Evolutionary conservation across 2,329 filamentous ascomycete species (phyloP), one percentile per base, ranked within the genome.

Genomic region (Phyllosticta paracitricarpa): DNA sequence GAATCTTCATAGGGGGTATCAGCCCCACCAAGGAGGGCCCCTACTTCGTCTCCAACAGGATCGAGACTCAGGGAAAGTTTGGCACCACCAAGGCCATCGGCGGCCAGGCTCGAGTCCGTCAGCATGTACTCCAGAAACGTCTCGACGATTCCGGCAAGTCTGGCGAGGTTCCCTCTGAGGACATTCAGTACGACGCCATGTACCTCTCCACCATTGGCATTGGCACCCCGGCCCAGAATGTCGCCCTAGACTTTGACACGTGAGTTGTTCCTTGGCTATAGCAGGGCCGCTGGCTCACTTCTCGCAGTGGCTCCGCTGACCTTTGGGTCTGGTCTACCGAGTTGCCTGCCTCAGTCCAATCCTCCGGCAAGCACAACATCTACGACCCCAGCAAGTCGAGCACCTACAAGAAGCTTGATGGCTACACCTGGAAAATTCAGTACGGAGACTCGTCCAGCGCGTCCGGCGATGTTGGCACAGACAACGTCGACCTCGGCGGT

Each of bases 371-470:
- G 40, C 83, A 86, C 70, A 77, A 73, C 9, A 75, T 84, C 63
- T 90, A 84, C 67, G 76, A 88, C 67, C 76, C 85, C 2, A 74
- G 70, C 54, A 82, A 85, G 67, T 89, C 86, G 2, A 79, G 76
- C 56, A 84, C 85, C 1, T 89, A 78, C 75, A 79, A 84, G 69
- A 68, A 72, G 9, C 64, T 76, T 19, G 65, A 70, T 0, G 78
- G 77, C 48, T 77, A 76, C 51, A 80, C 75, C 1, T 91, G 86
- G 87, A 75, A 82, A 70, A 88, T 89, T 67, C 76, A 77, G 30
- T 89, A 89, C 68, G 86, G 86, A 17, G 87, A 90, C 69, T 79
- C 79, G 9, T 88, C 85, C n/a, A 81, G 77, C 10, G 86, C 86
- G 1, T 85, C 82, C 7, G 87, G 87, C 26, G 77, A 73, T 19